Evolutionary conservation across 257 asterid genomes (phyloP), one percentile per base, ranked within the genome.

Genomic region (Penstemon newberryi): DNA sequence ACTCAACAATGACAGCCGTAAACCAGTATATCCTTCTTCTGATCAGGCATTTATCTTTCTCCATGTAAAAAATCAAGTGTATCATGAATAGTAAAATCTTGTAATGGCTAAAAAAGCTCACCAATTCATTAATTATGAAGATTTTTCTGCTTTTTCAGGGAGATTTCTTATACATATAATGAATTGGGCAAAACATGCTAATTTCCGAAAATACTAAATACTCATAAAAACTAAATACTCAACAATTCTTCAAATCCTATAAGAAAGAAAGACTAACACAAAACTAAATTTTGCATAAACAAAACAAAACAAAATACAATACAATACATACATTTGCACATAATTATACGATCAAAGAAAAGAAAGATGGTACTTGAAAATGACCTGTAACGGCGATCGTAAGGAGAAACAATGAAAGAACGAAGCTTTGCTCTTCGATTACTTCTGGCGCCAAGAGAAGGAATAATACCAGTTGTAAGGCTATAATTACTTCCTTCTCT

Each of bases 401-500:
- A 81, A 63, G 95, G 95, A 0, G 87, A 81, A 64, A 87, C 8
- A 33, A 81, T 74, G 74, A 46, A 78, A 38, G 81, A 11, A 36
- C 83, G 86, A 51, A 87, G 87, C 79, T 65, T 79, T 40, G 77
- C 82, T 39, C 73, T 72, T 52, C 91, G 91, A 73, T 45, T 79
- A 68, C 83, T 87, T 71, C 82, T 60, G 5, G 87, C 89, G 53
- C 95, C 95, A 39, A 87, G 95, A 46, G 95, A 85, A 4, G 91
- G 95, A 9, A 87, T 86, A 75, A 85, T 76, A 7, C 87, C 89
- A 61, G 88, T 84, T 0, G 87, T 70, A 7, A 86, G 69, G 73
- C 89, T 86, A 79, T 77, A 86, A 38, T 78, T 77, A 69, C 86
- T 83, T 55, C 87, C 86, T 56, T 81, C 87, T 53, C 87, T 77